A percentile compares a stretch with the other conserved stretches of the same genome.
phyloP scores from a whole-genome alignment of 73 alveolate species.

The Paramecium sonneborni region DNA sequence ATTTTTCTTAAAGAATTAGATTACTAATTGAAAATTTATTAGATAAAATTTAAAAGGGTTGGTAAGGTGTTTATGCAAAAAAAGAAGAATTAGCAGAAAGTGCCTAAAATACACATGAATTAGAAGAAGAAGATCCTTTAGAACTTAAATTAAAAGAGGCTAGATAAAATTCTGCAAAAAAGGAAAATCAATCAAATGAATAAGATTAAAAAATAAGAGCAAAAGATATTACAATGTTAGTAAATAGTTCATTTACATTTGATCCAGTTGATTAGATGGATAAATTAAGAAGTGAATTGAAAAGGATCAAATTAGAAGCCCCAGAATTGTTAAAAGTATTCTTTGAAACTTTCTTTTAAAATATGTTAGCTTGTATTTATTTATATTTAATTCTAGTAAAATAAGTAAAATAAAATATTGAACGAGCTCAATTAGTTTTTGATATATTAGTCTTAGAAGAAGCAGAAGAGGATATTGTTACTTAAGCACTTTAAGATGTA shows the following conservation, averaged over 20 bases:
- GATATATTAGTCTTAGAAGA: neutral
- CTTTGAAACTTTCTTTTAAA: neutral
- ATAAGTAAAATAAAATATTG: neutral
- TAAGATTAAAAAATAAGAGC: neutral
- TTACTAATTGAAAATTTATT: neutral
- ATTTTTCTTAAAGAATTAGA: conserved; percentile 5
- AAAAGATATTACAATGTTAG: neutral
- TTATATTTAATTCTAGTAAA: neutral
- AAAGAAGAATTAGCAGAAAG: neutral
- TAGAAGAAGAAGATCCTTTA: neutral
- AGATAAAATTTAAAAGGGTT: neutral
- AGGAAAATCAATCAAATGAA: neutral
- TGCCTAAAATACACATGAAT: neutral
- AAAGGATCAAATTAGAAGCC: neutral
- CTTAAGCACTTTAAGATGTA: neutral
- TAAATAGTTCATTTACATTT: neutral
- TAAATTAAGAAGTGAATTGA: neutral
- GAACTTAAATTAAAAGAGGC: neutral
- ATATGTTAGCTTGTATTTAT: neutral
- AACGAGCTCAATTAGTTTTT: neutral
- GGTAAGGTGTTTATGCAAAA: neutral
- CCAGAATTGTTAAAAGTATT: neutral
- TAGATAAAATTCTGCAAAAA: neutral
- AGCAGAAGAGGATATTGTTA: neutral
- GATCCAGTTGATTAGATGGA: neutral